phyloP scores from a whole-genome alignment of 352 stramenopile species.

The Salisapilia sapeloensis region DNA sequence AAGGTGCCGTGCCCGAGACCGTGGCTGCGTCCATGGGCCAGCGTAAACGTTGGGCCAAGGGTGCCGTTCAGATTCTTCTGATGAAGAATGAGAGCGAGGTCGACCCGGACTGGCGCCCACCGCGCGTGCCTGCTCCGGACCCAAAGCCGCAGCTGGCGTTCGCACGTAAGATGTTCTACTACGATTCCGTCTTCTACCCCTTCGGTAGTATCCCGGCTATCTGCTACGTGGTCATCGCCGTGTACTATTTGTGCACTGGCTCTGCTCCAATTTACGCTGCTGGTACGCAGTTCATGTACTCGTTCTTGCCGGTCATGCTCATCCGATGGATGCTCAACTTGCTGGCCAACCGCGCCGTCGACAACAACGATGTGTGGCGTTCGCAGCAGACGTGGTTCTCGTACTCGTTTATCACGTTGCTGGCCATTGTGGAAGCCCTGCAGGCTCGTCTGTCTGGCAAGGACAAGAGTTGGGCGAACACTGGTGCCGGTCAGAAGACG shows the following conservation, averaged over 20 bases:
- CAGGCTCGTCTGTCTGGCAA: constrained; percentile 67
- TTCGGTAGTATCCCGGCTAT: constrained; percentile 75
- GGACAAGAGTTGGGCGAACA: constrained; percentile 80
- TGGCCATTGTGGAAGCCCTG: constrained; percentile 70
- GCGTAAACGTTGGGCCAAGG: constrained; percentile 81
- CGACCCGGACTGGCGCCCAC: constrained; percentile 75
- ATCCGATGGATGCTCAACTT: constrained; percentile 67
- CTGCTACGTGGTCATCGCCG: constrained; percentile 69
- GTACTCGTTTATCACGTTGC: constrained; percentile 79
- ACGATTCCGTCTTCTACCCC: constrained; percentile 78
- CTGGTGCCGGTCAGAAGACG: constrained; percentile 77
- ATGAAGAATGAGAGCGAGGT: constrained; percentile 83
- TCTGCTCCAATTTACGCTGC: constrained; percentile 74
- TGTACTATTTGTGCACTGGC: constrained; percentile 78
- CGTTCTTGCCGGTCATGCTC: constrained; percentile 75
- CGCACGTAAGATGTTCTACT: constrained; percentile 83
- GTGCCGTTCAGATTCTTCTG: constrained; percentile 74
- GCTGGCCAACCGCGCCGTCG: constrained; percentile 69
- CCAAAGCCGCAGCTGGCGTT: constrained; percentile 67
- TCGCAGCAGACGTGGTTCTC: constrained; percentile 83
- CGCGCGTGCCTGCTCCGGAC: constrained; percentile 64
- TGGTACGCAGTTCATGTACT: constrained; percentile 68
- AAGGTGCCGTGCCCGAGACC: constrained; percentile 70
- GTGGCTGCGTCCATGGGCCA: constrained; percentile 75
- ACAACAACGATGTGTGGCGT: constrained; percentile 83